Base-by-base conservation (phyloP, 140 eudicot genomes). In the Oenanthe javanica region DNA sequence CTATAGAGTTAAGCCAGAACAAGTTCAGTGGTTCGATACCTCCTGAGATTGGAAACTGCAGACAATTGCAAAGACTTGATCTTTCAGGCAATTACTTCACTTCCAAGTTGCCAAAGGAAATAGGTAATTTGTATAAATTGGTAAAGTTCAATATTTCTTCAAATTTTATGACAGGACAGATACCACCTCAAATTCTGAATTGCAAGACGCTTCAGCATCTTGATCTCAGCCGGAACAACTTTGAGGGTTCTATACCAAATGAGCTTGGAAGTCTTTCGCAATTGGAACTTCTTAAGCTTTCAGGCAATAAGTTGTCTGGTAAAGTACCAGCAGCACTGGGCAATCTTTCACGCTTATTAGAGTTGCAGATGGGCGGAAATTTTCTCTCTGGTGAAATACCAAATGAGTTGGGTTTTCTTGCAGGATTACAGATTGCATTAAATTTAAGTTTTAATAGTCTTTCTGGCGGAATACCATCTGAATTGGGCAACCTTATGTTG, bases 311-410 rank as follows among this genome's bases (percentile, higher is more conserved):
- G 84, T 90, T 95, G 52, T 82, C 96, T 18, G 99, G 99, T 46
- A 77, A 64, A 72, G 87, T 95, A 70, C 99, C 99, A 0, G 82
- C 86, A 27, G 90, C 91, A n/a, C 64, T 95, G 4, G 96, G 98
- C 14, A 90, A 93, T 61, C 93, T 95, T 66, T 87, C 97, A 11
- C 97, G 84, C 66, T 75, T 95, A 83, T 88, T 92, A 0, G 99
- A 93, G 88, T 84, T 95, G 79, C 99, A 95, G 55, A 92, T 95
- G 96, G 96, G 97, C 10, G 97, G 97, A 15, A 95, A 95, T 79
- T 49, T 52, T 2, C 57, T 95, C 21, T 91, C 92, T 0, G 97
- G 97, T 63, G 83, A 79, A 45, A 95, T 95, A 54, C 99, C 99
- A 18, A 71, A 88, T 5, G 89, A 91, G 83, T 80, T 95, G 70